Base-by-base conservation (phyloP, 345 rosid genomes). In the Hibiscus trionum region DNA sequence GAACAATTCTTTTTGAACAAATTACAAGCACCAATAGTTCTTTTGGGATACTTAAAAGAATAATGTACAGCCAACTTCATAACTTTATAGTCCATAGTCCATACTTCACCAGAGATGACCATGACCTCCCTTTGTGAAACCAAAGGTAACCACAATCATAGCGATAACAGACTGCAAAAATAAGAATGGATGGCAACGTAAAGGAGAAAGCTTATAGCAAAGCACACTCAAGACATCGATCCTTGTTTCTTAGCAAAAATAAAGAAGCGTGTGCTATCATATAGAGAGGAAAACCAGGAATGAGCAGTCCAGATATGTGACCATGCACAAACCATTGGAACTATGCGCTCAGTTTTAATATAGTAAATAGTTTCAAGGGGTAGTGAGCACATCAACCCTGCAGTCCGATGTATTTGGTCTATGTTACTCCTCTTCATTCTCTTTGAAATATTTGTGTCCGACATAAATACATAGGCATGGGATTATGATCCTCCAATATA, bases 111-210 rank as follows among this genome's bases (percentile, higher is more conserved):
- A 88, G 73, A 64, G 58, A 31, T 31, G 33, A 31, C 33, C 42
- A 5, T 37, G 42, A 37, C 42, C 42, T 78, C 85, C 84, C 79
- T 80, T 84, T 49, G 89, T 81, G 66, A 73, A 76, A 26, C 96
- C 89, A 42, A 93, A 72, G 73, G 76, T 82, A 68, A 87, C 19
- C 42, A 88, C 93, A 60, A 90, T 75, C 76, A 84, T 21, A 12
- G 90, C 80, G 53, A 93, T 81, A 69, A 86, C 52, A 1, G 95
- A 77, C 98, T 90, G 93, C 67, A 77, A n/a, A 42, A 31, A 37
- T 7, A 37, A 37, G 42, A 37, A 7, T 7, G 42, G 42, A 37
- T 1, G 8, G 9, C 42, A 37, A 37, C 8, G 8, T 37, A 50
- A 66, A 21, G 4, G 31, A 9, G 46, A 16, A 8, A 4, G 4